Evolutionary conservation across 345 rosid genomes (phyloP), one percentile per base, ranked within the genome.

Genomic region (Eucalyptus rudis): DNA sequence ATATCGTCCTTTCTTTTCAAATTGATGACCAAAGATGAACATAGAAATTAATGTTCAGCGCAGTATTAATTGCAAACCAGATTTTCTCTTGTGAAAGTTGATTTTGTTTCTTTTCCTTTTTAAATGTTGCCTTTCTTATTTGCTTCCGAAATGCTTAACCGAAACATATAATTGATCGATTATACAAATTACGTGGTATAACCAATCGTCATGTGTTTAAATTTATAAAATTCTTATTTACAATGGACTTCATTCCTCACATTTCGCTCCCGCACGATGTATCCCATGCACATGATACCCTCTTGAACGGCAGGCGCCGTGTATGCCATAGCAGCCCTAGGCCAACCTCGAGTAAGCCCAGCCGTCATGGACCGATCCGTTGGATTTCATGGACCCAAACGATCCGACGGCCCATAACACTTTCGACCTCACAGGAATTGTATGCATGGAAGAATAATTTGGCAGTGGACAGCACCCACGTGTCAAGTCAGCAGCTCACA

Each of bases 1-100:
- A 7, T 19, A 52, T 52, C 58, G 4, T 52, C 10, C 24, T 52
- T 52, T 19, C 1, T 52, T 19, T 19, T 52, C 10, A 2, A 1
- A 19, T 7, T 52, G 92, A 93, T 71, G 99, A 97, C 29, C 62
- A 56, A 56, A 56, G 62, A 24, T 56, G 62, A 56, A 56, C 62
- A 24, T 56, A 24, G 29, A 56, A 24, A 22, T 56, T 10, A 22
- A 56, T 9, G 29, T 56, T 56, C 62, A 22, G 3, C 0, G 62
- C 29, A 24, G 4, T 4, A 56, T 24, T 24, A 22, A 56, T 24
- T 56, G 6, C 62, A 56, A 56, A 56, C 12, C 13, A 24, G 1
- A 56, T 24, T 24, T 24, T 56, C 62, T 24, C 6, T 10, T 0
- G 29, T 24, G 62, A 24, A 56, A 56, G 6, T 56, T 17, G 29